phyloP scores from a whole-genome alignment of 2,329 filamentous ascomycete species.

The Aphanoascus verrucosus region DNA sequence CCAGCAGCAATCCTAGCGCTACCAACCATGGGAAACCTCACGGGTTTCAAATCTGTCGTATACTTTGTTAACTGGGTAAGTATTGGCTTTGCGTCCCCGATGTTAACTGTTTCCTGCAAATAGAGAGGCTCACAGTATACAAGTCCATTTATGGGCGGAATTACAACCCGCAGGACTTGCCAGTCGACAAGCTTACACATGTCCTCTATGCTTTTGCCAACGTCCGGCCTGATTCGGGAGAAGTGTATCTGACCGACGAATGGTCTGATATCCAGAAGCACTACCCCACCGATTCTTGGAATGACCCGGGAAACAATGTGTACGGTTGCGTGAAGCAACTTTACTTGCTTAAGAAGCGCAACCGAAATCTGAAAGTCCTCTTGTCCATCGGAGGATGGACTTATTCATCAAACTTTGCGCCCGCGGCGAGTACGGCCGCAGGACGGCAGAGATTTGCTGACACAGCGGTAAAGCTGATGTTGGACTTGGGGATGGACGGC shows the following conservation, averaged over 20 bases:
- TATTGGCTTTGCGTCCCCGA: background rate
- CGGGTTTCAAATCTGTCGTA: slow-evolving; percentile 25
- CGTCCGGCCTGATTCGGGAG: slow-evolving; percentile 63
- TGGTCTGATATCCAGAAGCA: slow-evolving; percentile 61
- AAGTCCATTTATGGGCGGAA: slow-evolving; percentile 75
- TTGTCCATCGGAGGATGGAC: slow-evolving; percentile 77
- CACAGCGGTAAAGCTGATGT: slow-evolving; percentile 62
- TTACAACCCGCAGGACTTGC: slow-evolving; percentile 70
- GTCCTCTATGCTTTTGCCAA: slow-evolving; percentile 85
- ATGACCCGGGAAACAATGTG: slow-evolving; percentile 59
- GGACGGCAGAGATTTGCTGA: slow-evolving; percentile 57
- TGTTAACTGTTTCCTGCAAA: background rate
- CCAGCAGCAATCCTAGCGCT: background rate
- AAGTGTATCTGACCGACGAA: slow-evolving; percentile 62
- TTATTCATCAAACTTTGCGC: slow-evolving; percentile 65
- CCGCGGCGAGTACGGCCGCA: slow-evolving; percentile 51
- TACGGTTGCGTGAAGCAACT: slow-evolving; percentile 72
- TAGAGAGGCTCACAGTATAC: background rate
- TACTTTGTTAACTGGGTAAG: slow-evolving; percentile 40
- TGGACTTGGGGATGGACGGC: slow-evolving; percentile 62
- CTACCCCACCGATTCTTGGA: slow-evolving; percentile 55
- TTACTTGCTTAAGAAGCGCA: slow-evolving; percentile 60
- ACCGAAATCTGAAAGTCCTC: slow-evolving; percentile 66
- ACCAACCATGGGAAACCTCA: slow-evolving; percentile 1
- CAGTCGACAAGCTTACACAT: slow-evolving; percentile 71